Evolutionary conservation across 441 rosid species (phyloP).

Genomic region (Euphorbia celastroides): DNA sequence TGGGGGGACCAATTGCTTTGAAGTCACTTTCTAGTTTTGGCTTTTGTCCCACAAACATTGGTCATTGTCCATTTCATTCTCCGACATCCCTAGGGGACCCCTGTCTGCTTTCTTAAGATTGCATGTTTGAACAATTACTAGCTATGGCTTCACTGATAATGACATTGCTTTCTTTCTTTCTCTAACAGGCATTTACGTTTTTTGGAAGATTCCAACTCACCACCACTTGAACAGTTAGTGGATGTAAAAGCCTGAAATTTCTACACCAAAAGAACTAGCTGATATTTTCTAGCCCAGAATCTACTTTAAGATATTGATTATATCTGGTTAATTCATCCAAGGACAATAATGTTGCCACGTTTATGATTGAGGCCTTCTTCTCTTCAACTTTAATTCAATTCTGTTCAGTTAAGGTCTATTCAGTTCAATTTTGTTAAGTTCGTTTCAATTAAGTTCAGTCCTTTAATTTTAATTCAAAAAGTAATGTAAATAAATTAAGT

Average conservation of each 20-base stretch:
- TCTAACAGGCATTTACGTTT: slow-evolving; percentile 28
- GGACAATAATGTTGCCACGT: slow-evolving; percentile 21
- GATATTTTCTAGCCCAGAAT: slow-evolving; percentile 14
- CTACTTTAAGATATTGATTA: slow-evolving; percentile 2
- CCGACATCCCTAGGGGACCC: slow-evolving; percentile 73
- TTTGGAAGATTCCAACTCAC: slow-evolving; percentile 29
- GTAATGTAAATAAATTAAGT: no score
- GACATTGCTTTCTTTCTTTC: slow-evolving; percentile 35
- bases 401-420: no score
- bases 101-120: slow-evolving; percentile 42
- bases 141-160: slow-evolving; percentile 26
- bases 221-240: slow-evolving; percentile 42
- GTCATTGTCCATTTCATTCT: slow-evolving; percentile 59
- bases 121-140: slow-evolving; percentile 25
- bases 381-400: no score
- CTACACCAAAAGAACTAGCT: slow-evolving; percentile 30
- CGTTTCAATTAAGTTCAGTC: no score
- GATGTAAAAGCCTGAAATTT: slow-evolving; percentile 39
- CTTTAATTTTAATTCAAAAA: no score
- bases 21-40: slow-evolving; percentile 50
- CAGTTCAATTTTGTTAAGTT: no score
- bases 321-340: slow-evolving; percentile 17
- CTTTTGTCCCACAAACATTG: slow-evolving; percentile 64
- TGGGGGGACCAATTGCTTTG: slow-evolving; percentile 51
- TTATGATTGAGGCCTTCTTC: slow-evolving; percentile 10